A percentile compares a stretch with the other conserved stretches of the same genome.
Conservation (phyloP, 148 eudicot species). For the Agrostemma githago region DNA sequence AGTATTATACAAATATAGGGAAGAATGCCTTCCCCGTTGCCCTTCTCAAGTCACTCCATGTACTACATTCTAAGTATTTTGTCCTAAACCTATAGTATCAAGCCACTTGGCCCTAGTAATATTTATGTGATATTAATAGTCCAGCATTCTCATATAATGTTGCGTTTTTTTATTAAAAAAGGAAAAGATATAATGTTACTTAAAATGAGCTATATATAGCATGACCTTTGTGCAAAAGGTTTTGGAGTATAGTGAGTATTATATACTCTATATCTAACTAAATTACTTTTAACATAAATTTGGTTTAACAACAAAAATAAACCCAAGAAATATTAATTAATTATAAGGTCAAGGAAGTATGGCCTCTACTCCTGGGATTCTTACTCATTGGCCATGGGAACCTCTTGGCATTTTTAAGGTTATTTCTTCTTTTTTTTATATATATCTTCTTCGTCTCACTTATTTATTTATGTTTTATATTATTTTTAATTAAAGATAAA, state of each 20-base stretch:
- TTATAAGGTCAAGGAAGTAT: not conserved
- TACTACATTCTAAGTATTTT: conserved; percentile 8
- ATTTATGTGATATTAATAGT: not conserved
- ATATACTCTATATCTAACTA: no score
- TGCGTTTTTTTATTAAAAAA: not conserved
- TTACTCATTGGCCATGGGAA: conserved; percentile 31
- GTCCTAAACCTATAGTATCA: not conserved
- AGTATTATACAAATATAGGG: not conserved
- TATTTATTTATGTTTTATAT: not conserved
- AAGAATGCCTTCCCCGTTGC: conserved; percentile 5
- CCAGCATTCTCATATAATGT: not conserved
- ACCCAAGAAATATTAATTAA: no score
- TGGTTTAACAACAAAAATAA: no score
- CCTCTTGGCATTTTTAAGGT: conserved; percentile 28
- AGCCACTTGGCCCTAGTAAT: not conserved
- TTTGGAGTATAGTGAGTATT: not conserved
- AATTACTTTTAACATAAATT: no score
- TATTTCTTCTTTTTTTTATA: not conserved
- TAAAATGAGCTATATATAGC: not conserved
- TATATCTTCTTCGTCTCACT: no score
- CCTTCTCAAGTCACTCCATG: not conserved
- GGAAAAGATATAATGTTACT: not conserved
- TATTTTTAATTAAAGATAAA: no score
- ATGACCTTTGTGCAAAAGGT: not conserved
- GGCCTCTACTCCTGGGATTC: conserved; percentile 28